A percentile compares a stretch with the other conserved stretches of the same genome.
phyloP scores from a whole-genome alignment of 2,329 filamentous ascomycete species.

The Microsporum ferrugineum region DNA sequence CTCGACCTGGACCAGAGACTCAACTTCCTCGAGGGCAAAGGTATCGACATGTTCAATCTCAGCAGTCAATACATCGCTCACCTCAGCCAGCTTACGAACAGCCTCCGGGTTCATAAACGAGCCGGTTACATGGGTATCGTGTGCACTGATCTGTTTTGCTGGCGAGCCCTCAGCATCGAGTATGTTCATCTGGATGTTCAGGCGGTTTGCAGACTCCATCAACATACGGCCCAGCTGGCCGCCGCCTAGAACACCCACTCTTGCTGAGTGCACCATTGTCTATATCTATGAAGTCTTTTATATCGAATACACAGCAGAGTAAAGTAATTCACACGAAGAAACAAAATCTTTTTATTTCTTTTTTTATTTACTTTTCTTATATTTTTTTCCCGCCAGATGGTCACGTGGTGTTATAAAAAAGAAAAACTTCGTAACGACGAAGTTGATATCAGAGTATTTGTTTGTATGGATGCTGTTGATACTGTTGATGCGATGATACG shows the following conservation, averaged over 20 bases:
- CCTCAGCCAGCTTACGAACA: slow-evolving; percentile 65
- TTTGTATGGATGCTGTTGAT: no score
- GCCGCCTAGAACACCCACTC: slow-evolving; percentile 44
- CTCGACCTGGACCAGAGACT: slow-evolving; percentile 54
- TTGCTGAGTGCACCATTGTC: slow-evolving; percentile 10
- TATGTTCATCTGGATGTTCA: slow-evolving; percentile 68
- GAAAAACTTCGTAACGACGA: no score
- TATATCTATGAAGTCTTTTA: background rate
- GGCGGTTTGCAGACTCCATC: slow-evolving; percentile 67
- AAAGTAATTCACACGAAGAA: background rate
- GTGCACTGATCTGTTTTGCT: slow-evolving; percentile 74
- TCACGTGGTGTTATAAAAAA: no score
- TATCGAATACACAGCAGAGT: no score
- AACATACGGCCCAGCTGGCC: slow-evolving; percentile 90
- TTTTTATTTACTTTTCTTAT: no score
- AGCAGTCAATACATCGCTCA: slow-evolving; percentile 73
- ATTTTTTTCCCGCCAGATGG: no score
- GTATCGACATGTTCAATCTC: slow-evolving; percentile 95
- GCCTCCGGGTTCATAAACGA: slow-evolving; percentile 76
- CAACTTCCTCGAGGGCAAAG: slow-evolving; percentile 72
- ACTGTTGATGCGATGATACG: no score
- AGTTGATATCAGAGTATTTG: no score
- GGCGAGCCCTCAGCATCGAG: slow-evolving; percentile 67
- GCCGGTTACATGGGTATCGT: slow-evolving; percentile 62
- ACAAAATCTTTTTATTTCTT: no score